Conservation (phyloP, 768 basidiomycete species). For the Mycena metata region DNA sequence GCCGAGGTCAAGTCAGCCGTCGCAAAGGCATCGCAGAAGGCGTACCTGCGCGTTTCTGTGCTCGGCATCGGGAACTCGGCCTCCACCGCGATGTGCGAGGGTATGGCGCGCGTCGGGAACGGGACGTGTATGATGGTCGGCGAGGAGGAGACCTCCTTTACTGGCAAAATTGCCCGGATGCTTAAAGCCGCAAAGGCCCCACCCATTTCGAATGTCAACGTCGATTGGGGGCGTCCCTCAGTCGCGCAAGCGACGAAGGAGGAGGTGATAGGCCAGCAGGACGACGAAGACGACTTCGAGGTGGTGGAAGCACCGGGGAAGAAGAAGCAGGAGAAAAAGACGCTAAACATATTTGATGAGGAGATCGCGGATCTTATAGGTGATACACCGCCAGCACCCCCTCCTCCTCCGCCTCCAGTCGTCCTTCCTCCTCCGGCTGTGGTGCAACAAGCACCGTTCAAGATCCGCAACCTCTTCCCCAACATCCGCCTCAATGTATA, state of each 20-base stretch:
- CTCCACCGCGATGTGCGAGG: slow-evolving; percentile 56
- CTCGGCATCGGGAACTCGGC: slow-evolving; percentile 59
- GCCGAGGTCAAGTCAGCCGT: slow-evolving; percentile 40
- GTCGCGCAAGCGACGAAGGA: not conserved
- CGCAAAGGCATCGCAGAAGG: slow-evolving; percentile 36
- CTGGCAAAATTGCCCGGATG: slow-evolving; percentile 54
- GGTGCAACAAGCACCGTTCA: slow-evolving; percentile 33
- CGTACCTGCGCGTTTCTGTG: slow-evolving; percentile 56
- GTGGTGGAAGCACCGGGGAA: slow-evolving; percentile 2
- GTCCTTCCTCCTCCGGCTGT: slow-evolving; percentile 16
- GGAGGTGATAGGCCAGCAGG: not conserved
- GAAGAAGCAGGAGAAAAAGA: slow-evolving; percentile 15
- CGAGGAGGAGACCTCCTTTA: slow-evolving; percentile 49
- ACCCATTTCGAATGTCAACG: slow-evolving; percentile 48
- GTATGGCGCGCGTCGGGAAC: slow-evolving; percentile 56
- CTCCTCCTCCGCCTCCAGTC: slow-evolving; percentile 17
- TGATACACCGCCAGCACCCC: slow-evolving; percentile 26
- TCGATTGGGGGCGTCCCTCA: slow-evolving; percentile 52
- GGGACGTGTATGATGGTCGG: slow-evolving; percentile 56
- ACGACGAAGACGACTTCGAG: slow-evolving; percentile 28
- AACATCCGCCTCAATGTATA: slow-evolving; percentile 28
- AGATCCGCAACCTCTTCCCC: slow-evolving; percentile 31
- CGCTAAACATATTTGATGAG: slow-evolving; percentile 36
- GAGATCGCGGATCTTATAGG: slow-evolving; percentile 4
- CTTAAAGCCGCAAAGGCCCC: slow-evolving; percentile 55